Evolutionary conservation across 371 early-diverging fungal genomes (phyloP).

Genomic region (Rhizomucor miehei): DNA sequence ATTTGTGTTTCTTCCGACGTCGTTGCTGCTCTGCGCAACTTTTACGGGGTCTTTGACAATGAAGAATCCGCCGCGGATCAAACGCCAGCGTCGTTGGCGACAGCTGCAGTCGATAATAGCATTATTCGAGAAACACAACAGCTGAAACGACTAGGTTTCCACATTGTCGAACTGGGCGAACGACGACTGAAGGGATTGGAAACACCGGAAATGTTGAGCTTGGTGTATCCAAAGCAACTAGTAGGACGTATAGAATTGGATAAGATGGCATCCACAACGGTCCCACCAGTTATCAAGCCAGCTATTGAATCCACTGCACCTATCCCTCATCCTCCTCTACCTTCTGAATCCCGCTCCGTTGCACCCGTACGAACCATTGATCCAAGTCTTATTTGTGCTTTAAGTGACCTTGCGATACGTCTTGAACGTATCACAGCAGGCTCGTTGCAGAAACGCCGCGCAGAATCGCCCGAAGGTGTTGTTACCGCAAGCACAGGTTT

Average conservation of each 20-base stretch:
- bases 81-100: constrained; percentile 2
- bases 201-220: constrained; percentile 78
- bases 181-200: constrained; percentile 88
- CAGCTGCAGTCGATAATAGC: not conserved
- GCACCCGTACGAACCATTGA: constrained; percentile 23
- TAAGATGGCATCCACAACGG: constrained; percentile 6
- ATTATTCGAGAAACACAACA: constrained; percentile 48
- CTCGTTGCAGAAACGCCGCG: constrained; percentile 14
- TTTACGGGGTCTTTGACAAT: constrained; percentile 41
- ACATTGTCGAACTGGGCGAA: constrained; percentile 78
- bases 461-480: constrained; percentile 23
- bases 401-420: constrained; percentile 38
- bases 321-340: not conserved
- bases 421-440: constrained; percentile 44
- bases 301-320: not conserved
- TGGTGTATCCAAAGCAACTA: constrained; percentile 69
- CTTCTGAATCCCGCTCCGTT: not conserved
- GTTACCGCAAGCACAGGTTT: constrained; percentile 22
- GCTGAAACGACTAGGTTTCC: constrained; percentile 70
- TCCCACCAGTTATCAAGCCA: not conserved
- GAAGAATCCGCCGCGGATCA: constrained; percentile 11
- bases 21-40: constrained; percentile 45
- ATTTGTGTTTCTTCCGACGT: constrained; percentile 74
- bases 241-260: constrained; percentile 45
- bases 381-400: constrained; percentile 29